Evolutionary conservation across 2,329 filamentous ascomycete species (phyloP).

Genomic region (Fusarium nelsonii): DNA sequence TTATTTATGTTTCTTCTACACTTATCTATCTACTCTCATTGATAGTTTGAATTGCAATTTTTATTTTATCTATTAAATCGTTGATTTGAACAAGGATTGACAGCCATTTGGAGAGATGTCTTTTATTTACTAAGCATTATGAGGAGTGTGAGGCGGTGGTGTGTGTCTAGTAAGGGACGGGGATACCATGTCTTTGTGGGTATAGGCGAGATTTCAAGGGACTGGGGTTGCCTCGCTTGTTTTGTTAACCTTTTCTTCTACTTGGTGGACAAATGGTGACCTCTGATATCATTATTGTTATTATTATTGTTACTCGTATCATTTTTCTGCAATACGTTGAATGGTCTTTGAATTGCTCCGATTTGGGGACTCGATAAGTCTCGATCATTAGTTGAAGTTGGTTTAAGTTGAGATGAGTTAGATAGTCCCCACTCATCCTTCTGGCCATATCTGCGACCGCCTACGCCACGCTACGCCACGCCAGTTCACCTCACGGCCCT

Average conservation of each 20-base stretch:
- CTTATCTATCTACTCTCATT: slow-evolving; percentile 25
- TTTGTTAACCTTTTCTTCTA: slow-evolving; percentile 9
- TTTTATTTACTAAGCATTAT: slow-evolving; percentile 20
- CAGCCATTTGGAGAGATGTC: background rate
- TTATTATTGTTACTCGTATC: background rate
- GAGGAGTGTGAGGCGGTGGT: slow-evolving; percentile 28
- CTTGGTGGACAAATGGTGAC: slow-evolving; percentile 11
- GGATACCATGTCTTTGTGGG: slow-evolving; percentile 25
- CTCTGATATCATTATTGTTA: background rate
- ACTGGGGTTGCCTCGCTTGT: slow-evolving; percentile 16
- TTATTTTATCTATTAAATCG: slow-evolving; percentile 12
- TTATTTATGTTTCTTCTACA: slow-evolving; percentile 20
- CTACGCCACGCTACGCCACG: slow-evolving; percentile 38
- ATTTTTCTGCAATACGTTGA: background rate
- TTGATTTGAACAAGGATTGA: slow-evolving; percentile 12
- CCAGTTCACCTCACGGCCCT: slow-evolving; percentile 28
- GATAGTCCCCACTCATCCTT: slow-evolving; percentile 38
- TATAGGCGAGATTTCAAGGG: slow-evolving; percentile 28
- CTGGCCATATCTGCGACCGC: slow-evolving; percentile 48
- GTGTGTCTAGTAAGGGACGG: slow-evolving; percentile 25
- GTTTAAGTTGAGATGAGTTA: slow-evolving; percentile 36
- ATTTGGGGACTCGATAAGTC: background rate
- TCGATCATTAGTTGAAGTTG: slow-evolving; percentile 32
- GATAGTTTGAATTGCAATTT: slow-evolving; percentile 30
- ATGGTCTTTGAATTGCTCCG: background rate